Evolutionary conservation across 1,284 basidiomycete species (phyloP).

Genomic region (Trametes sp.): DNA sequence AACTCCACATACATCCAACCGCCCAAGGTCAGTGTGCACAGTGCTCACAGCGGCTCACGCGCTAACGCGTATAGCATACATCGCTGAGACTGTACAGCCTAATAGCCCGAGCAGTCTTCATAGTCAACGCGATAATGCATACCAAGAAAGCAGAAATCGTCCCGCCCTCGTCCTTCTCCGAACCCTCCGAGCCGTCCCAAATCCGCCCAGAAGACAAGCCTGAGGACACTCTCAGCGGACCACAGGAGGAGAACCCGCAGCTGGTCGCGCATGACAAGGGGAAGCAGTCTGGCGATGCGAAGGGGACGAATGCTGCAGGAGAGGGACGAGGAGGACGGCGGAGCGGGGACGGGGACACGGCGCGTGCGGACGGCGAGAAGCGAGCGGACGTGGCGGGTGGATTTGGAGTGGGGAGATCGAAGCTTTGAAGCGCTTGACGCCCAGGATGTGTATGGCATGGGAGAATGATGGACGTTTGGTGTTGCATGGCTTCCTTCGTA

Average conservation of each 20-base stretch:
- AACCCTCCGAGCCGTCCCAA: constrained; percentile 45
- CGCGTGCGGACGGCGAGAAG: constrained; percentile 13
- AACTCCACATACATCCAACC: no score
- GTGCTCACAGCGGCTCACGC: no score
- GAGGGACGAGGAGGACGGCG: background rate
- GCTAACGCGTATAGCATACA: no score
- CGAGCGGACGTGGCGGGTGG: constrained; percentile 19
- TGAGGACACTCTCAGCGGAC: constrained; percentile 33
- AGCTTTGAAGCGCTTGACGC: constrained; percentile 10
- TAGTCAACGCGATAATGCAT: constrained; percentile 2
- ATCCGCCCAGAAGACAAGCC: constrained; percentile 40
- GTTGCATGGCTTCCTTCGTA: no score
- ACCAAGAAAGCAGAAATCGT: constrained; percentile 23
- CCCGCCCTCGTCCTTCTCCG: constrained; percentile 39
- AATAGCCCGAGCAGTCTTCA: no score
- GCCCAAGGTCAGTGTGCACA: no score
- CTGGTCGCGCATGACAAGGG: constrained; percentile 35
- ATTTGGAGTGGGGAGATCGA: constrained; percentile 17
- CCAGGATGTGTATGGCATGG: background rate
- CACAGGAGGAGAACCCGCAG: constrained; percentile 47
- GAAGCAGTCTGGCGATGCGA: constrained; percentile 29
- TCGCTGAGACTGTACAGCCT: no score
- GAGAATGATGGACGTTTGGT: no score
- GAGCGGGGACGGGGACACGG: background rate
- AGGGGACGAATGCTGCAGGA: constrained; percentile 2